phyloP scores from a whole-genome alignment of 2,329 filamentous ascomycete genomes.

The Colletotrichum somersetense region DNA sequence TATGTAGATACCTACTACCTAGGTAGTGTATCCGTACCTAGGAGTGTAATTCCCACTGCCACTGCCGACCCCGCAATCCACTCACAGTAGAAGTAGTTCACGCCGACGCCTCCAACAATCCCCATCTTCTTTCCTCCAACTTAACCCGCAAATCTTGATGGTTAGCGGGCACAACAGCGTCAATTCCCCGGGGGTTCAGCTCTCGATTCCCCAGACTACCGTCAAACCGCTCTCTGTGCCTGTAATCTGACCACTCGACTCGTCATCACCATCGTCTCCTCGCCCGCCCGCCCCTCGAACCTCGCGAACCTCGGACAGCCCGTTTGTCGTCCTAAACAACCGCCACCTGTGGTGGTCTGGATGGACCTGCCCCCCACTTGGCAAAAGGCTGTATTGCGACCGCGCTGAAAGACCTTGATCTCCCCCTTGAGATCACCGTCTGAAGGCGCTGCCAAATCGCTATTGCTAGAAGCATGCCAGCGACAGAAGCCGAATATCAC shows the following conservation, averaged over 20 bases:
- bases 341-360: conserved; percentile 31
- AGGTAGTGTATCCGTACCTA: not conserved
- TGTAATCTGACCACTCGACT: conserved; percentile 7
- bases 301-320: conserved; percentile 12
- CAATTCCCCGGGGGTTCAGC: conserved; percentile 43
- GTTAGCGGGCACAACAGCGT: conserved; percentile 39
- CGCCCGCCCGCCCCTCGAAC: not conserved
- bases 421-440: conserved; percentile 62
- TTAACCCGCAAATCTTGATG: conserved; percentile 33
- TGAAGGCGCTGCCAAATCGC: conserved; percentile 56
- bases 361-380: conserved; percentile 38
- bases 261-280: conserved; percentile 16
- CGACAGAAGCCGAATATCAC: conserved; percentile 52
- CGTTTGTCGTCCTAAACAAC: conserved; percentile 6
- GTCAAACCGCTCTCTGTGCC: conserved; percentile 8
- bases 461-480: conserved; percentile 54
- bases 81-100: conserved; percentile 27
- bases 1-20: not conserved
- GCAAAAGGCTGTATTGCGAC: conserved; percentile 62
- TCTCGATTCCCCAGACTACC: conserved; percentile 42
- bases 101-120: conserved; percentile 11
- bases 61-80: conserved; percentile 41
- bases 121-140: conserved; percentile 22
- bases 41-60: conserved; percentile 13
- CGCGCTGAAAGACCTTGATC: conserved; percentile 71